Percentiles rank a stretch among this genome's conserved stretches.
phyloP scores from a whole-genome alignment of 2,329 filamentous ascomycete species.

The Erysiphe pulchra region DNA sequence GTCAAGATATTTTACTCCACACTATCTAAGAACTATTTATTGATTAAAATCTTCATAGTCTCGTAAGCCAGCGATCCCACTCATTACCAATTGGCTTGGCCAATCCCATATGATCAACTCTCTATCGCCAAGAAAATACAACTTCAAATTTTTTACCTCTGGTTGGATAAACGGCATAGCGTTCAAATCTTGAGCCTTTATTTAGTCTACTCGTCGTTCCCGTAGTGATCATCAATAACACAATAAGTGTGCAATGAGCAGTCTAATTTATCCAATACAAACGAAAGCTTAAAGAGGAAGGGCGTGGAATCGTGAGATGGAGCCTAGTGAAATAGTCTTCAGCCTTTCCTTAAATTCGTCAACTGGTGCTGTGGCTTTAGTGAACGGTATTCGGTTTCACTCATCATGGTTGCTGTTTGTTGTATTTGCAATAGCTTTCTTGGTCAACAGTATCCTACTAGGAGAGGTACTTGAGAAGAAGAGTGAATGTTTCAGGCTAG shows the following conservation, averaged over 20 bases:
- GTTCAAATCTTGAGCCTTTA: constrained; percentile 1
- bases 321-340: constrained; percentile 7
- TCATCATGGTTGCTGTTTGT: constrained; percentile 38
- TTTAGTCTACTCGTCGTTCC: constrained; percentile 2
- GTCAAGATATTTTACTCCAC: neutral
- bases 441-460: constrained; percentile 30
- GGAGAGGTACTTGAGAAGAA: constrained; percentile 16
- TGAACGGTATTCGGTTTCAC: constrained; percentile 14
- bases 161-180: constrained; percentile 9
- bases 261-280: constrained; percentile 6
- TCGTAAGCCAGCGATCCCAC: neutral
- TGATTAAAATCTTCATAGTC: neutral
- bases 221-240: neutral
- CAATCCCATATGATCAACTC: neutral
- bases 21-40: neutral
- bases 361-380: constrained; percentile 1
- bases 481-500: constrained; percentile 23
- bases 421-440: constrained; percentile 37
- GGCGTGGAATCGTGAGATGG: constrained; percentile 3
- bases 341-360: constrained; percentile 3
- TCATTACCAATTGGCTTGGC: neutral
- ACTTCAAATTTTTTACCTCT: constrained; percentile 8
- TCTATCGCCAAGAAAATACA: constrained; percentile 5
- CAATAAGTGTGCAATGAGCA: constrained; percentile 11
- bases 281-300: constrained; percentile 10